These are phyloP conservation scores for Penicillium verrucosum DNA, from an alignment of 2,329 filamentous ascomycete genomes.

Conservation along the genomic window DNA sequence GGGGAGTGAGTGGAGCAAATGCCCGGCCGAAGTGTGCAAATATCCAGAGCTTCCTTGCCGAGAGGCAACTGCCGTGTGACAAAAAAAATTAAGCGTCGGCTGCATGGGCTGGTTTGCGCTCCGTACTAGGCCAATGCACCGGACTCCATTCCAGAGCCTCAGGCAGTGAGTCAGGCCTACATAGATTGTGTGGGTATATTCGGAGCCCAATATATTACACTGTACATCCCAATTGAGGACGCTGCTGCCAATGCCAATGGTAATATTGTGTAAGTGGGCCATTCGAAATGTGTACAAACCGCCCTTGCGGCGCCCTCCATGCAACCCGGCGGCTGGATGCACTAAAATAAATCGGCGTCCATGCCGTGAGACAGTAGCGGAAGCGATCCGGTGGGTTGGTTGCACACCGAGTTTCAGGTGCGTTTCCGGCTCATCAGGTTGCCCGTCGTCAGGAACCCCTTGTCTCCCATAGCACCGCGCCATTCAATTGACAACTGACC, in stretches of 20 bases:
- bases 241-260: background rate
- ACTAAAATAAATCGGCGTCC: slow-evolving; percentile 6
- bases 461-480: slow-evolving; percentile 85
- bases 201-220: background rate
- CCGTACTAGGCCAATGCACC: slow-evolving; percentile 8
- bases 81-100: slow-evolving; percentile 7
- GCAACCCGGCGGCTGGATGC: slow-evolving; percentile 18
- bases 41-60: background rate
- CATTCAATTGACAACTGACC: slow-evolving; percentile 84
- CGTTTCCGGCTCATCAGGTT: slow-evolving; percentile 58
- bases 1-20: background rate
- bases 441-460: slow-evolving; percentile 81
- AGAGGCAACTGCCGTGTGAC: slow-evolving; percentile 5
- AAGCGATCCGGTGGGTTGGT: background rate
- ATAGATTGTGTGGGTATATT: background rate
- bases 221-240: background rate
- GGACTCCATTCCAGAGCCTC: background rate
- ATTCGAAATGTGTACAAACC: background rate
- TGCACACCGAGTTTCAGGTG: slow-evolving; percentile 24
- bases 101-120: slow-evolving; percentile 14
- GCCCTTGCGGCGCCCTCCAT: slow-evolving; percentile 9
- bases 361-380: slow-evolving; percentile 9
- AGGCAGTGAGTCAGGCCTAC: background rate
- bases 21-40: background rate
- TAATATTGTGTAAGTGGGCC: slow-evolving; percentile 1